Conservation (phyloP, 345 rosid genomes). For the Hibiscus trionum region DNA sequence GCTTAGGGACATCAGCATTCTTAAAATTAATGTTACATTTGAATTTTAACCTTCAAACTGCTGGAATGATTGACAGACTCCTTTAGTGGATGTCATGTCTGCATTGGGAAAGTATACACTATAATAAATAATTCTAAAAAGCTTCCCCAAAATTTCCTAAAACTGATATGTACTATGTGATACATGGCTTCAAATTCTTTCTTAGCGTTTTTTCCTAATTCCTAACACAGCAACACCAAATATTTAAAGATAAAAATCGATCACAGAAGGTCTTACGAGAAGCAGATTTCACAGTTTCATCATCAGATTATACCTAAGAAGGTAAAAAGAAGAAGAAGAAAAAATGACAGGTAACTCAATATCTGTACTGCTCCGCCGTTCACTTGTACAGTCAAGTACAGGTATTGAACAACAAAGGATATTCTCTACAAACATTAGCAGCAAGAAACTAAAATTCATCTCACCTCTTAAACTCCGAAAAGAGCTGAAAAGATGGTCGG, state of each 20-base stretch:
- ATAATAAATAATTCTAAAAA: neutral
- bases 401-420: neutral
- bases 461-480: conserved; percentile 72
- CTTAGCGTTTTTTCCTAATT: neutral
- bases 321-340: neutral
- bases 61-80: neutral
- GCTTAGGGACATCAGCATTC: neutral
- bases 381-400: neutral
- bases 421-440: neutral
- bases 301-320: neutral
- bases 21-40: neutral
- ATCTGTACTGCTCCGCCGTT: too few species aligned
- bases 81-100: neutral
- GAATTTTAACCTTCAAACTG: neutral
- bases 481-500: conserved; percentile 69
- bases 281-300: neutral
- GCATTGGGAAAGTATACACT: neutral
- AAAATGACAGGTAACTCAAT: neutral
- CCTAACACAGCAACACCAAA: neutral
- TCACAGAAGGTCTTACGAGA: neutral
- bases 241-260: neutral
- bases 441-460: conserved; percentile 26
- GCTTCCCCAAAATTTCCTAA: neutral
- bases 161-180: neutral
- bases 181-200: neutral